A percentile compares a stretch with the other conserved stretches of the same genome.
Evolutionary conservation across 106 monocot species (phyloP).

Genomic region (Allium sativum): DNA sequence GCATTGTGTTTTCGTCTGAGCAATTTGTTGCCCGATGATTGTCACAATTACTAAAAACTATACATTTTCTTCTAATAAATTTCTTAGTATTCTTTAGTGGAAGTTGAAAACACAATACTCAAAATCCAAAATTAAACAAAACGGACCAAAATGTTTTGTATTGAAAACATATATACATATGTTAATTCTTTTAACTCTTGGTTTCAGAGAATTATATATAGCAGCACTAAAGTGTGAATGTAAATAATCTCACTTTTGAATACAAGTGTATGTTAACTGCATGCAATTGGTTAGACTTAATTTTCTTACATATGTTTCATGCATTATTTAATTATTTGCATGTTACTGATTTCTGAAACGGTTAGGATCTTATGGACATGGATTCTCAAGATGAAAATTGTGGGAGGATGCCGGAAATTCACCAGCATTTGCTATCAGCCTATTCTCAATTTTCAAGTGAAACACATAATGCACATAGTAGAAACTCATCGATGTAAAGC

Average conservation of each 20-base stretch:
- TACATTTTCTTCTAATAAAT: no score
- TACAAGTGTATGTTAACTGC: neutral
- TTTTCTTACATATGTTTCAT: neutral
- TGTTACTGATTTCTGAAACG: neutral
- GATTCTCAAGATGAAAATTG: conserved; percentile 57
- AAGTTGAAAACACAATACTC: no score
- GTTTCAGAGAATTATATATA: no score
- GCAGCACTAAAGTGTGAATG: neutral
- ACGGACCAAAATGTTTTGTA: no score
- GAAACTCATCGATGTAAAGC: neutral
- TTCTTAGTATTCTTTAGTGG: no score
- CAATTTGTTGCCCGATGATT: no score
- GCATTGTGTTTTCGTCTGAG: no score
- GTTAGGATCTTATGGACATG: conserved; percentile 73
- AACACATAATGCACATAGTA: conserved; percentile 5
- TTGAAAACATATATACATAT: no score
- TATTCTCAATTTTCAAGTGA: conserved; percentile 42
- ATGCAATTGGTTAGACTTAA: neutral
- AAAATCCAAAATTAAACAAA: no score
- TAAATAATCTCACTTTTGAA: neutral
- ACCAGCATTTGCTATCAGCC: conserved; percentile 34
- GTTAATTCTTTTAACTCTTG: no score
- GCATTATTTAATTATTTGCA: neutral
- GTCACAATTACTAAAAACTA: no score
- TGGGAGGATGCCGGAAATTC: conserved; percentile 64